Percentiles rank a stretch among this genome's conserved stretches.
These are phyloP conservation scores for Mortierella sp. DNA, from an alignment of 371 early-diverging fungal species.

Conservation along the genomic window DNA sequence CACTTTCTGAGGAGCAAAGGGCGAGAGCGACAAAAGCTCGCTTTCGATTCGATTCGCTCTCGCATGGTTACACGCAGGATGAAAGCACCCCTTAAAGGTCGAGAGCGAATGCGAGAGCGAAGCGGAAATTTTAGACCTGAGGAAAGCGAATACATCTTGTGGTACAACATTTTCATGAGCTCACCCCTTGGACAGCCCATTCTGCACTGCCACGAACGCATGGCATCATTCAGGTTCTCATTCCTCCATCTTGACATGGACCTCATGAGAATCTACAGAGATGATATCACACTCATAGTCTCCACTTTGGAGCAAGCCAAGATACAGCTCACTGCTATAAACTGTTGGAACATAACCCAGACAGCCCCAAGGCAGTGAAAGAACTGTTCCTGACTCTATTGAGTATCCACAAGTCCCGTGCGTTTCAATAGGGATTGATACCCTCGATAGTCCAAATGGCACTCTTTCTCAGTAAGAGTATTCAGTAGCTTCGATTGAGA, in stretches of 20 bases:
- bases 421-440: slow-evolving; percentile 38
- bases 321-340: no score
- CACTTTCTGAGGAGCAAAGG: no score
- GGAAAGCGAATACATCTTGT: no score
- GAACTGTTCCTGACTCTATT: background rate
- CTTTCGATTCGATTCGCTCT: no score
- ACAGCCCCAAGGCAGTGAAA: no score
- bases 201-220: no score
- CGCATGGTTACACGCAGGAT: no score
- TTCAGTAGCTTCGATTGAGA: slow-evolving; percentile 31
- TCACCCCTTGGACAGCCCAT: background rate
- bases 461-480: slow-evolving; percentile 43
- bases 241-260: slow-evolving; percentile 9
- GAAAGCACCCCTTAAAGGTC: no score
- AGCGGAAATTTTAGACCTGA: no score
- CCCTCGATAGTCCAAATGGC: slow-evolving; percentile 40
- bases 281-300: slow-evolving; percentile 35
- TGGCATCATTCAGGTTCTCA: background rate
- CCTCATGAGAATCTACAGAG: slow-evolving; percentile 23
- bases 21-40: no score
- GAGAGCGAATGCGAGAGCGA: no score
- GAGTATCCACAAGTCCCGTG: slow-evolving; percentile 21
- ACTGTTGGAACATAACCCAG: slow-evolving; percentile 17
- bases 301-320: slow-evolving; percentile 45
- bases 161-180: no score